Percentiles rank a stretch among this genome's conserved stretches.
Evolutionary conservation across 495 filamentous ascomycete species (phyloP).

Genomic region (Extremus antarcticus): DNA sequence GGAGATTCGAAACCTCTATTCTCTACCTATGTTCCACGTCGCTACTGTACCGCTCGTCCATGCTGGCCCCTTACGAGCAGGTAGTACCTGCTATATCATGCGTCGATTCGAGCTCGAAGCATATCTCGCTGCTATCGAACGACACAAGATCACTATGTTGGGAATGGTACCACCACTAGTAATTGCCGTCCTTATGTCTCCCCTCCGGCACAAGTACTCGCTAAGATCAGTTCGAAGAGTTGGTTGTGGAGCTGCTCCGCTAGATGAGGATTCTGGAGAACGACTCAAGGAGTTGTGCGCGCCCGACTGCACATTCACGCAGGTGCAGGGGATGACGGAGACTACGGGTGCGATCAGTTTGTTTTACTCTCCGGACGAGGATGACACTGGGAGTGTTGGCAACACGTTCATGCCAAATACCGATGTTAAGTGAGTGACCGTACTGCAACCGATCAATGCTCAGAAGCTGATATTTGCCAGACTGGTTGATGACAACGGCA

Average conservation of each 20-base stretch:
- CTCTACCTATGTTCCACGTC: constrained; percentile 15
- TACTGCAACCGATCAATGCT: neutral
- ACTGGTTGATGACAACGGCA: constrained; percentile 40
- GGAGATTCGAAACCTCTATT: neutral
- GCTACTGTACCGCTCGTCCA: constrained; percentile 2
- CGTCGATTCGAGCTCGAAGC: constrained; percentile 12
- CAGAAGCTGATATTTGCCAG: constrained; percentile 26
- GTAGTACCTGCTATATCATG: constrained; percentile 12
- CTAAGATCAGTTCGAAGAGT: neutral
- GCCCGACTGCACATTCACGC: constrained; percentile 9
- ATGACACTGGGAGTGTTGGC: constrained; percentile 36
- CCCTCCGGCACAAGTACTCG: constrained; percentile 7
- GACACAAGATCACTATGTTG: constrained; percentile 9
- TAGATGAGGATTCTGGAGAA: constrained; percentile 4
- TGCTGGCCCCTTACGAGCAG: neutral
- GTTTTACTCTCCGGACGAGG: constrained; percentile 35
- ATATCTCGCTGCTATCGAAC: constrained; percentile 6
- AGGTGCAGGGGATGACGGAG: constrained; percentile 22
- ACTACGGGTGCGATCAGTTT: constrained; percentile 28
- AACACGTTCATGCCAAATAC: constrained; percentile 15
- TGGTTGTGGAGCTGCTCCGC: constrained; percentile 6
- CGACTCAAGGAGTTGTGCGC: constrained; percentile 12
- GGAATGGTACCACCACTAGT: constrained; percentile 12
- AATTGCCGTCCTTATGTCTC: constrained; percentile 15
- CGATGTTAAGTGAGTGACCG: constrained; percentile 22